Percentiles rank a stretch among this genome's conserved stretches.
phyloP scores from a whole-genome alignment of 78 protist species.

The Diacronema lutheri region DNA sequence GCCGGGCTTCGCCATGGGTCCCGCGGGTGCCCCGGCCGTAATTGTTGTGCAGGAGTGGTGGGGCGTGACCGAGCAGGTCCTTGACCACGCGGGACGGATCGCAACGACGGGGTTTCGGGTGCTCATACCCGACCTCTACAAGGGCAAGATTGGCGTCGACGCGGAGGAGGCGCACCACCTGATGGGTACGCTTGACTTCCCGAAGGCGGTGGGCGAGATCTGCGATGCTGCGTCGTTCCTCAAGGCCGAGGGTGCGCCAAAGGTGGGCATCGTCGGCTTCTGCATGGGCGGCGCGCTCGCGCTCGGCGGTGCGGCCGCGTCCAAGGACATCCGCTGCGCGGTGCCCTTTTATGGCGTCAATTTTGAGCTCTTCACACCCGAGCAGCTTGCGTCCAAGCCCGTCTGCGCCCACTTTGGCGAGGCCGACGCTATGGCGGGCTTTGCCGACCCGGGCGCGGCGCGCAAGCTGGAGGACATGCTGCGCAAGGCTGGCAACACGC shows the following conservation, averaged over 20 bases:
- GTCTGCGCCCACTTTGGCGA: not conserved
- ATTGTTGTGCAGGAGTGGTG: constrained; percentile 7
- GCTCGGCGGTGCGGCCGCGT: not conserved
- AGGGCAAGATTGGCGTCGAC: constrained; percentile 1
- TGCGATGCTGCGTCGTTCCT: not conserved
- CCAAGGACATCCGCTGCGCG: not conserved
- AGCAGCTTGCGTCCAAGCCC: not conserved
- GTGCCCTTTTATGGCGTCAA: constrained; percentile 7
- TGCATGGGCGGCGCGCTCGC: constrained; percentile 16
- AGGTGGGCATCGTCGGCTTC: not conserved
- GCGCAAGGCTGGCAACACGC: not conserved
- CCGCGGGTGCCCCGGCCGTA: not conserved
- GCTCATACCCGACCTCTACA: not conserved
- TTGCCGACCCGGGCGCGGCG: not conserved
- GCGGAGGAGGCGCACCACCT: constrained; percentile 7
- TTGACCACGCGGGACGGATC: not conserved
- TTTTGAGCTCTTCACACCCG: not conserved
- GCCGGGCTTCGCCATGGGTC: not conserved
- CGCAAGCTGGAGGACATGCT: not conserved
- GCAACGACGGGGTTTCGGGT: not conserved
- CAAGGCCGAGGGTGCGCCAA: not conserved
- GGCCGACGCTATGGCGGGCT: not conserved
- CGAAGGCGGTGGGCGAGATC: not conserved
- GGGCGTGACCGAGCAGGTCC: not conserved
- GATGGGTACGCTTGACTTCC: not conserved